Evolutionary conservation across 306 rosid genomes (phyloP), one percentile per base, ranked within the genome.

Genomic region (Begonia loranthoides): DNA sequence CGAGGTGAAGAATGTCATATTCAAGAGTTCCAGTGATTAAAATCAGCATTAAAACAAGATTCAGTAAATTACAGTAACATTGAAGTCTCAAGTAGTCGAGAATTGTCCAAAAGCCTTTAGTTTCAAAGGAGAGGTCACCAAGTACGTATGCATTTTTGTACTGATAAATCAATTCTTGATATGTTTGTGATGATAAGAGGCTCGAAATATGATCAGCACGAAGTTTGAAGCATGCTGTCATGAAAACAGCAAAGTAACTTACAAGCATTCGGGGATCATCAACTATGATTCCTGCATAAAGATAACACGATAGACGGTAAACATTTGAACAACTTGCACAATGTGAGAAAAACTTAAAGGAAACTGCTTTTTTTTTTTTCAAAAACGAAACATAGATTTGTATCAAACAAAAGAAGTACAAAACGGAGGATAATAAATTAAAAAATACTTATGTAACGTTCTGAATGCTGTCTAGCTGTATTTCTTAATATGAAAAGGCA

Each of bases 21-120:
- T 90, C 96, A 38, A 90, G 93, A 38, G 99, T 90, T 68, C 99
- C 99, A 21, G 99, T 90, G 56, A 90, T 79, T 76, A 90, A 73
- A 62, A 90, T 71, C 61, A 90, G 66, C 55, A 82, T 66, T 41
- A 90, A 82, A 63, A 86, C 99, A 74, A 90, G 86, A 71, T 90
- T 95, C 64, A 86, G 67, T 50, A 90, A 71, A 67, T 90, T 95
- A 59, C 96, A 90, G 65, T 80, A 90, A 75, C 90, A 78, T 70
- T 82, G 83, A 71, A 90, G 94, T 83, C 95, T 83, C 70, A 86
- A 64, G 57, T 90, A 83, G 83, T 90, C 99, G 68, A 90, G 83
- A 76, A 78, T 53, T 28, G 99, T 90, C 99, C 99, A 90, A 94
- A 90, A 80, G 79, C 96, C 79, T 81, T 90, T 90, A 61, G 99